Conservation (phyloP, 768 basidiomycete species). For the Phaffia tasmanica region DNA sequence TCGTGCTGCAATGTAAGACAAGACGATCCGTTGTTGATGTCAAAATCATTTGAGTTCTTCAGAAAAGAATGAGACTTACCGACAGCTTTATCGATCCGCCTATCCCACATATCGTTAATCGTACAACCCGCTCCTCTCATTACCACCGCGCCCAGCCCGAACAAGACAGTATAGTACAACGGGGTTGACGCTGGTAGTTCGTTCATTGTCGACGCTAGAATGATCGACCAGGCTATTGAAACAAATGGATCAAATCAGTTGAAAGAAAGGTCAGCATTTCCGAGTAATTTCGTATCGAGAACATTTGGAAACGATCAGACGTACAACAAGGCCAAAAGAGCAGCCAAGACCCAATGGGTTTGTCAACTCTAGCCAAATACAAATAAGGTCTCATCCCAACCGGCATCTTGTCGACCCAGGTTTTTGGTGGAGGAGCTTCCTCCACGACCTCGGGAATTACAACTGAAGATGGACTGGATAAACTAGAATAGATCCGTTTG, state of each 20-base stretch:
- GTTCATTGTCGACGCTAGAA: slow-evolving; percentile 81
- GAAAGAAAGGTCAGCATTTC: neutral
- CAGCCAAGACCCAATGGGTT: slow-evolving; percentile 85
- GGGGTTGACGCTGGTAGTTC: slow-evolving; percentile 57
- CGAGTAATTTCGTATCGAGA: neutral
- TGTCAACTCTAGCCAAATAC: slow-evolving; percentile 79
- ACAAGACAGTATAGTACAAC: slow-evolving; percentile 64
- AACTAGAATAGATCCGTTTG: too few relatives aligned
- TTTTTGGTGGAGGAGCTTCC: slow-evolving; percentile 14
- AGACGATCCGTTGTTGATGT: neutral
- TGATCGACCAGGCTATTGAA: slow-evolving; percentile 83
- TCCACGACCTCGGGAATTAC: neutral
- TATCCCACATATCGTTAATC: slow-evolving; percentile 99
- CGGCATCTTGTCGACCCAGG: slow-evolving; percentile 25
- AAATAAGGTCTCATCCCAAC: slow-evolving; percentile 52
- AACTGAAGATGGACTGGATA: too few relatives aligned
- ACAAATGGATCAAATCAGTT: neutral
- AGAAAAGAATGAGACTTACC: slow-evolving; percentile 45
- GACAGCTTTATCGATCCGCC: slow-evolving; percentile 77
- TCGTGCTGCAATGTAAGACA: slow-evolving; percentile 47
- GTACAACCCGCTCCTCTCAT: slow-evolving; percentile 99
- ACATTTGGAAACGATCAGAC: slow-evolving; percentile 33
- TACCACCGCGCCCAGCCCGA: slow-evolving; percentile 77
- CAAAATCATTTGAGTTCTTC: neutral
- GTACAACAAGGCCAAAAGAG: slow-evolving; percentile 89